Percentiles rank a stretch among this genome's conserved stretches.
These are phyloP conservation scores for Fagus crenata DNA, from an alignment of 306 rosid genomes.

Conservation along the genomic window DNA sequence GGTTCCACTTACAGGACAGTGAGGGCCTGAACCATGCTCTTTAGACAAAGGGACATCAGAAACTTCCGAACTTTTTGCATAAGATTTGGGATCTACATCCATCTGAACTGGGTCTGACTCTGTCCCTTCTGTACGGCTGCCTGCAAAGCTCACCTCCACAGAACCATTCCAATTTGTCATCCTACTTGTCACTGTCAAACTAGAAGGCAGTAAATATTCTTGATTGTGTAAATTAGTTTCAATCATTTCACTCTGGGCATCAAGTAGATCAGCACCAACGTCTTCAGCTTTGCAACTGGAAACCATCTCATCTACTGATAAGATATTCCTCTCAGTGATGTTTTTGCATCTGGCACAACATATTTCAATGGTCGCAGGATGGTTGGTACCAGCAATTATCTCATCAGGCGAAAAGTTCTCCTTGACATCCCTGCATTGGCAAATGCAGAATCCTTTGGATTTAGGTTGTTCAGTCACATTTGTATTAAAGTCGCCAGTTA, in stretches of 20 bases:
- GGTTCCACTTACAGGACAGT: slow-evolving; percentile 11
- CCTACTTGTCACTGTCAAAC: not conserved
- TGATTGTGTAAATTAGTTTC: not conserved
- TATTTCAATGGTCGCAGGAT: not conserved
- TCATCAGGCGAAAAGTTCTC: not conserved
- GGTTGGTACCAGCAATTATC: slow-evolving; percentile 4
- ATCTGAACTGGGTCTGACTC: not conserved
- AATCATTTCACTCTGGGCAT: not conserved
- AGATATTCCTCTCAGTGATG: not conserved
- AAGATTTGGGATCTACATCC: not conserved
- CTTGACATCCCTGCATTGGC: not conserved
- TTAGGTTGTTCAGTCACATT: slow-evolving; percentile 20
- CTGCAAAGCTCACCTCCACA: not conserved
- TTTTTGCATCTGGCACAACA: not conserved
- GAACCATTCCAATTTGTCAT: not conserved
- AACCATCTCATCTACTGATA: not conserved
- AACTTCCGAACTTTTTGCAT: slow-evolving; percentile 7
- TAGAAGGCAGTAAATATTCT: not conserved
- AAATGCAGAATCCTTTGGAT: slow-evolving; percentile 2
- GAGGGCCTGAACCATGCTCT: slow-evolving; percentile 4
- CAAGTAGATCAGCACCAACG: not conserved
- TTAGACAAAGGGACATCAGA: not conserved
- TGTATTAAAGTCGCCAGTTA: slow-evolving; percentile 6
- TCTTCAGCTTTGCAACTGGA: not conserved
- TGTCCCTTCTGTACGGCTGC: not conserved